phyloP scores from a whole-genome alignment of 1,139 yeast genomes.

The Yamadazyma conglobata region DNA sequence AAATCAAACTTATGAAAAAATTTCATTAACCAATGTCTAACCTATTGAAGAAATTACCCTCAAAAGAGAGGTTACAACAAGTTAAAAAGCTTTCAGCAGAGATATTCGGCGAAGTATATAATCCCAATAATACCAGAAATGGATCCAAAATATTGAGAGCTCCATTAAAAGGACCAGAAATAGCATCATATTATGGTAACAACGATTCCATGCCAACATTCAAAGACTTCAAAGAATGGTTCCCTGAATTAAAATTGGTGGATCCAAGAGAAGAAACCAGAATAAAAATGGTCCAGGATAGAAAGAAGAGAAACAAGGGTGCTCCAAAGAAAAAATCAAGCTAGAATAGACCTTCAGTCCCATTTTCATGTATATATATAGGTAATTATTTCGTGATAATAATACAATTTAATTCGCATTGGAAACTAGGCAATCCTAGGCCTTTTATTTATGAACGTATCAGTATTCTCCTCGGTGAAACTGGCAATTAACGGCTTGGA shows the following conservation, averaged over 20 bases:
- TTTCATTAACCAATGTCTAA: too few relatives aligned
- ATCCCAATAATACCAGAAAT: conserved; percentile 68
- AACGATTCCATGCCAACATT: conserved; percentile 62
- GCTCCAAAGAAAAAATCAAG: conserved; percentile 73
- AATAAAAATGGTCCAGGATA: conserved; percentile 57
- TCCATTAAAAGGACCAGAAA: conserved; percentile 71
- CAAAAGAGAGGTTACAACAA: conserved; percentile 26
- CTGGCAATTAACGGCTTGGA: conserved; percentile 3
- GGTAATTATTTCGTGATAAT: neutral
- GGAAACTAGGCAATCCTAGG: too few relatives aligned
- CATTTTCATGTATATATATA: conserved; percentile 3
- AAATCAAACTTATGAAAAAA: too few relatives aligned
- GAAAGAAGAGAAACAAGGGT: conserved; percentile 88
- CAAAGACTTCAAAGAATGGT: conserved; percentile 55
- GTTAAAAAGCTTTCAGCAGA: conserved; percentile 28
- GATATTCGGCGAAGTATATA: conserved; percentile 39
- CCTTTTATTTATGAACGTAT: conserved; percentile 15
- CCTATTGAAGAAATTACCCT: conserved; percentile 22
- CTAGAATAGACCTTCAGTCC: conserved; percentile 2
- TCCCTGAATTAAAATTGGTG: conserved; percentile 55
- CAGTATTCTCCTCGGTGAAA: conserved; percentile 13
- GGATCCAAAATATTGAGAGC: conserved; percentile 74
- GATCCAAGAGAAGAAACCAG: conserved; percentile 77
- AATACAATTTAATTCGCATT: neutral
- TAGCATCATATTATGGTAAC: conserved; percentile 73